These are phyloP conservation scores for Vachellia pachyceras DNA, from an alignment of 306 rosid species.

Conservation along the genomic window DNA sequence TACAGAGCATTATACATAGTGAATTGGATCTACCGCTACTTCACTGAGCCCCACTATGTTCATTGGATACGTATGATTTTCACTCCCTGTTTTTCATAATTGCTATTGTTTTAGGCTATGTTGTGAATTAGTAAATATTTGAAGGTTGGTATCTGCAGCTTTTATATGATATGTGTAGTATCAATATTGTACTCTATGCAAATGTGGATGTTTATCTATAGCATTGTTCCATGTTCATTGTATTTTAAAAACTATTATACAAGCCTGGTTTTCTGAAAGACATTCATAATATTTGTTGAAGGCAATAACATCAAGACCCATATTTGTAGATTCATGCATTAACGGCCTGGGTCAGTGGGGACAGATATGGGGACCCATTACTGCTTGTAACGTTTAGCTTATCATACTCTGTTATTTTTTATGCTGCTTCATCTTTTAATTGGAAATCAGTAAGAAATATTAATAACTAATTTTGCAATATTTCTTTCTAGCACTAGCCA, in stretches of 20 bases:
- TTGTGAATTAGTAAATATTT: neutral
- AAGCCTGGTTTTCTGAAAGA: conserved; percentile 27
- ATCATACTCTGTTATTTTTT: neutral
- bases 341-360: neutral
- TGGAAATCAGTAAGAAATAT: neutral
- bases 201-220: neutral
- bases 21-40: conserved; percentile 94
- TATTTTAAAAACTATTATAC: neutral
- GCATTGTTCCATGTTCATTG: conserved; percentile 19
- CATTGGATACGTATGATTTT: conserved; percentile 83
- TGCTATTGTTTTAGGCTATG: conserved; percentile 17
- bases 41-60: conserved; percentile 73
- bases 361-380: neutral
- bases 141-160: conserved; percentile 6
- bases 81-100: conserved; percentile 19
- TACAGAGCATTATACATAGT: conserved; percentile 81
- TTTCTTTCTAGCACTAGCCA: neutral
- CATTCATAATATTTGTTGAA: conserved; percentile 16
- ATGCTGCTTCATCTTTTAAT: neutral
- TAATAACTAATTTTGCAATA: neutral
- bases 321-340: conserved; percentile 1
- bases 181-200: conserved; percentile 21
- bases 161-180: neutral
- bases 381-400: neutral
- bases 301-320: neutral